phyloP scores from a whole-genome alignment of 1,139 yeast genomes.

The Saccharomyces hybrid region DNA sequence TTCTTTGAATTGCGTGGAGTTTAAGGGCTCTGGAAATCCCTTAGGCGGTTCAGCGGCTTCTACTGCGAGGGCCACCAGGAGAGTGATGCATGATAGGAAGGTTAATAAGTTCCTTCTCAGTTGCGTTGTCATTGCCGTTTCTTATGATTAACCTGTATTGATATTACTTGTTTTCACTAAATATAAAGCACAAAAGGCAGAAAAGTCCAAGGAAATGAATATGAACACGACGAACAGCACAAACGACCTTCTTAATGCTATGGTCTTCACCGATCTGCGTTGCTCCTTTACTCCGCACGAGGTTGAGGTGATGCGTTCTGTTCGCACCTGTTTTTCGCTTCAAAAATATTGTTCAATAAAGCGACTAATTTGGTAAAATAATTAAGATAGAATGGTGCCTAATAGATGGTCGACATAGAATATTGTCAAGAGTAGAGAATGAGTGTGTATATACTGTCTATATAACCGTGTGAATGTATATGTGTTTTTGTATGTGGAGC shows the following conservation, averaged over 20 bases:
- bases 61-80: background rate
- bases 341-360: background rate
- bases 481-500: background rate
- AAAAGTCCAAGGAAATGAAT: no score
- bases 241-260: background rate
- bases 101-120: background rate
- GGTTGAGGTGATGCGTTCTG: background rate
- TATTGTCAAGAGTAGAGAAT: background rate
- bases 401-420: background rate
- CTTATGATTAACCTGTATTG: background rate
- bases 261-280: background rate
- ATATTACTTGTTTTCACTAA: no score
- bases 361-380: background rate
- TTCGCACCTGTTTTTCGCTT: background rate
- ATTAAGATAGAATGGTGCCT: background rate
- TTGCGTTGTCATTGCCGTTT: background rate
- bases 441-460: background rate
- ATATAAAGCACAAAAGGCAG: no score
- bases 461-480: background rate
- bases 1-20: constrained; percentile 36
- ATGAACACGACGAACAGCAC: background rate
- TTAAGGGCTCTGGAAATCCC: constrained; percentile 31
- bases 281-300: background rate
- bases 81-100: background rate
- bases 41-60: constrained; percentile 4